Percentiles rank a stretch among this genome's conserved stretches.
These are phyloP conservation scores for Lunularia cruciata DNA, from an alignment of 225 moss, liverwort and hornwort species.

Conservation along the genomic window DNA sequence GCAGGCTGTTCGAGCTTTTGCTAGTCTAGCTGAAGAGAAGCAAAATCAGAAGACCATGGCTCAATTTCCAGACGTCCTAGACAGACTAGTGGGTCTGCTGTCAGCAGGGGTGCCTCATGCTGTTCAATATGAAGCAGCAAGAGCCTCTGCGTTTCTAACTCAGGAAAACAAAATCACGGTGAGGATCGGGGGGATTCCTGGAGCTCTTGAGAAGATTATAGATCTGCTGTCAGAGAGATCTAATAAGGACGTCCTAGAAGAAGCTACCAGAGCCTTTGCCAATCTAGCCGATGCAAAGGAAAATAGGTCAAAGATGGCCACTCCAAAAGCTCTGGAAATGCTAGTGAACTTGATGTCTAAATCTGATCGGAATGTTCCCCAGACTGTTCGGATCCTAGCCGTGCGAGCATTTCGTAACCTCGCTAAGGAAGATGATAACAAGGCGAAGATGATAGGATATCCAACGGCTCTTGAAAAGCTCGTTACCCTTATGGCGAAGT, in stretches of 20 bases:
- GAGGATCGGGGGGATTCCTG: not conserved
- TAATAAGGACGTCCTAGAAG: not conserved
- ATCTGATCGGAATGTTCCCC: not conserved
- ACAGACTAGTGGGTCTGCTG: conserved; percentile 4
- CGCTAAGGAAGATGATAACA: not conserved
- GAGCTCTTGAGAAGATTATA: conserved; percentile 4
- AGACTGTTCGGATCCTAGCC: not conserved
- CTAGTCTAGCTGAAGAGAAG: not conserved
- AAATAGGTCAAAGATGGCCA: not conserved
- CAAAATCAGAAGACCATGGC: not conserved
- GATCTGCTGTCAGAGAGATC: not conserved
- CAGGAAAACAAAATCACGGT: not conserved
- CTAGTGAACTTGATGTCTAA: conserved; percentile 1
- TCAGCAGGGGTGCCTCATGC: not conserved
- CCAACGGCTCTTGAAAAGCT: not conserved
- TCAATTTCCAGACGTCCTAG: not conserved
- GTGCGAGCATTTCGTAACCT: not conserved
- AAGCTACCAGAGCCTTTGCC: not conserved
- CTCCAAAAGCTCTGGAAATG: not conserved
- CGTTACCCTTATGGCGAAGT: not conserved
- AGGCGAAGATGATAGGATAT: not conserved
- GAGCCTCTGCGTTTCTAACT: not conserved
- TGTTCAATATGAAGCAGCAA: not conserved
- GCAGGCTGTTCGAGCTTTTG: not conserved
- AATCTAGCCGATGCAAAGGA: not conserved